These are phyloP conservation scores for Mycena albidolilacea DNA, from an alignment of 768 basidiomycete genomes.

Conservation along the genomic window DNA sequence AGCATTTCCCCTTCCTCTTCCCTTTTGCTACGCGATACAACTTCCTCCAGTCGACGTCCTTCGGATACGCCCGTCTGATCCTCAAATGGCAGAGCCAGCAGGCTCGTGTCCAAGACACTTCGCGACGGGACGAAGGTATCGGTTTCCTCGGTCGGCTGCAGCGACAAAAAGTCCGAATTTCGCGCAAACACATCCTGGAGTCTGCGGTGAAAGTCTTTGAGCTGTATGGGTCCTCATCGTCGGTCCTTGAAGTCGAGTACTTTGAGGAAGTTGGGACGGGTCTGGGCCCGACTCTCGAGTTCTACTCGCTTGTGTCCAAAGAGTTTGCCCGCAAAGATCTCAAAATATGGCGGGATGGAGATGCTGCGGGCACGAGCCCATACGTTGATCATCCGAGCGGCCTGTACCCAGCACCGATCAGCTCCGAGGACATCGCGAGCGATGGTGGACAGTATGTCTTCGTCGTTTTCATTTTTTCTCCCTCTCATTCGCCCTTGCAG, in stretches of 20 bases:
- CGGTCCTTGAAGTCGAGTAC: slow-evolving; percentile 97
- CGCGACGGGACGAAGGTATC: slow-evolving; percentile 90
- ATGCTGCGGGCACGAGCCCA: slow-evolving; percentile 68
- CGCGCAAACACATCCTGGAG: slow-evolving; percentile 93
- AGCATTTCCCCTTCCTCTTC: slow-evolving; percentile 98
- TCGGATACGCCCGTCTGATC: slow-evolving; percentile 96
- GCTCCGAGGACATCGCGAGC: slow-evolving; percentile 74
- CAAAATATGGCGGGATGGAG: slow-evolving; percentile 93
- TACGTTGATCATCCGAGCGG: slow-evolving; percentile 91
- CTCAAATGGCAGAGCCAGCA: slow-evolving; percentile 96
- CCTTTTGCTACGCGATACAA: slow-evolving; percentile 98
- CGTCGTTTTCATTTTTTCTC: not conserved
- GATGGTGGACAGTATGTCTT: slow-evolving; percentile 81
- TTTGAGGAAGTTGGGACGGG: slow-evolving; percentile 99
- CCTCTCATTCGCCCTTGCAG: slow-evolving; percentile 55
- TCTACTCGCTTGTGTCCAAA: slow-evolving; percentile 96
- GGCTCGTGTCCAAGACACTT: slow-evolving; percentile 81
- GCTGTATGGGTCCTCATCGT: slow-evolving; percentile 94
- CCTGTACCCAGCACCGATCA: slow-evolving; percentile 90
- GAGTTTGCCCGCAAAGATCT: slow-evolving; percentile 93
- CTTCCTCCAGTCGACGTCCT: slow-evolving; percentile 97
- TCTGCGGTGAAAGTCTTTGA: slow-evolving; percentile 97
- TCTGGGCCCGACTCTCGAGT: slow-evolving; percentile 96
- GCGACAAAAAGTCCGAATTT: slow-evolving; percentile 97
- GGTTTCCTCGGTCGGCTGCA: slow-evolving; percentile 94